Evolutionary conservation across 495 filamentous ascomycete genomes (phyloP).

Genomic region (Echria macrotheca): DNA sequence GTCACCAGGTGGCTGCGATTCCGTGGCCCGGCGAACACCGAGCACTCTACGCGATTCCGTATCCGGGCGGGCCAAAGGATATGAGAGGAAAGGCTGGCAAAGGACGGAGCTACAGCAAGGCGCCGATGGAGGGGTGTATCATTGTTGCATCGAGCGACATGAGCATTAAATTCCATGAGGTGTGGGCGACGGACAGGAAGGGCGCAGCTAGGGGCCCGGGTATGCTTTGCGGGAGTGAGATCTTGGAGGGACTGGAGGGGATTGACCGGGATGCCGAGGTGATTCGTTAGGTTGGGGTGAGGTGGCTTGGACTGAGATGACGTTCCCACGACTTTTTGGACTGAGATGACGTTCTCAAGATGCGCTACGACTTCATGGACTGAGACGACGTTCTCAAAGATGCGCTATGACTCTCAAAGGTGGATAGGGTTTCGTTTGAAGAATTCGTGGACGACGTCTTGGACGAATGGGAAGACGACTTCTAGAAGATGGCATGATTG

Average conservation of each 20-base stretch:
- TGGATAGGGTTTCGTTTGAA: too few relatives aligned
- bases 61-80: constrained; percentile 52
- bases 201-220: constrained; percentile 53
- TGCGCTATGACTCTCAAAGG: too few relatives aligned
- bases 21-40: constrained; percentile 82
- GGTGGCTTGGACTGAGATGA: not conserved
- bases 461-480: too few relatives aligned
- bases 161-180: constrained; percentile 93
- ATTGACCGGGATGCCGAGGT: constrained; percentile 70
- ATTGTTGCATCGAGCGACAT: constrained; percentile 91
- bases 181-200: constrained; percentile 69
- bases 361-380: too few relatives aligned
- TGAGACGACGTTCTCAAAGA: too few relatives aligned
- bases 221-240: constrained; percentile 77
- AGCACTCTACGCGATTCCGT: constrained; percentile 69
- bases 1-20: constrained; percentile 79
- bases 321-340: not conserved
- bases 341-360: too few relatives aligned
- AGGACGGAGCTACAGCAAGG: constrained; percentile 47
- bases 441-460: too few relatives aligned
- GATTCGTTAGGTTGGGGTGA: constrained; percentile 39
- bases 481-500: too few relatives aligned
- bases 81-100: constrained; percentile 4
- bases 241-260: constrained; percentile 79
- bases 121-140: constrained; percentile 89